Percentiles rank a stretch among this genome's conserved stretches.
Conservation (phyloP, 2,329 filamentous ascomycete species). For the Cyphellophora attinorum region DNA sequence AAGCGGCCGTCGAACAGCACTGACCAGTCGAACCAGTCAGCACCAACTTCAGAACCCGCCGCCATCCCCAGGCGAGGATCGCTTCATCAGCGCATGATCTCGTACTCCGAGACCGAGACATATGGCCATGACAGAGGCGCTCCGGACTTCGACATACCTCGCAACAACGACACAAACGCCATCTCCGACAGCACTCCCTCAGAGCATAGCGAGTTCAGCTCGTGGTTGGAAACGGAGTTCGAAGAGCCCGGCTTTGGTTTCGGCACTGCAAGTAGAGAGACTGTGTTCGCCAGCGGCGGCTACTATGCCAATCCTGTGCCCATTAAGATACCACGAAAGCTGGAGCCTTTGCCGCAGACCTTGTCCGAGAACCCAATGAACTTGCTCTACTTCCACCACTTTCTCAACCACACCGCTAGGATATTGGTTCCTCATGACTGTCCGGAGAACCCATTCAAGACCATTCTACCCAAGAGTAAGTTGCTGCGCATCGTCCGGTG, state of each 20-base stretch:
- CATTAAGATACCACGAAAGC: slow-evolving; percentile 50
- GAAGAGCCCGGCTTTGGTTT: slow-evolving; percentile 36
- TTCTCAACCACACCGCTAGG: slow-evolving; percentile 71
- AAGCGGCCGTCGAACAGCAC: slow-evolving; percentile 1
- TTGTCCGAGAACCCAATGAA: slow-evolving; percentile 70
- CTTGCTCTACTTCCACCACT: slow-evolving; percentile 62
- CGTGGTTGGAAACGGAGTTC: slow-evolving; percentile 18
- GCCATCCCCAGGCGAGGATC: slow-evolving; percentile 15
- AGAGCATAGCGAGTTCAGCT: slow-evolving; percentile 20
- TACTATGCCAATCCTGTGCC: slow-evolving; percentile 63
- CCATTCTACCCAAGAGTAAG: slow-evolving; percentile 53
- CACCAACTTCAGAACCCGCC: slow-evolving; percentile 4
- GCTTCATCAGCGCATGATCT: slow-evolving; percentile 18
- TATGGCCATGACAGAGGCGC: slow-evolving; percentile 66
- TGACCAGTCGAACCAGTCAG: slow-evolving; percentile 3
- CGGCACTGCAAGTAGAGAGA: slow-evolving; percentile 37
- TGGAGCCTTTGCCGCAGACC: slow-evolving; percentile 47
- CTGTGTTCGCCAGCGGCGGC: slow-evolving; percentile 48
- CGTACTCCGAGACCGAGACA: slow-evolving; percentile 18
- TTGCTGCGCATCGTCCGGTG: slow-evolving; percentile 15
- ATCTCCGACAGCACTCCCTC: slow-evolving; percentile 43
- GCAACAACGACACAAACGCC: slow-evolving; percentile 61
- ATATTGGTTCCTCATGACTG: slow-evolving; percentile 55
- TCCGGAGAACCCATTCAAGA: slow-evolving; percentile 50
- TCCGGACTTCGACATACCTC: slow-evolving; percentile 58